phyloP scores from a whole-genome alignment of 768 basidiomycete species.

The Naganishia onofrii region DNA sequence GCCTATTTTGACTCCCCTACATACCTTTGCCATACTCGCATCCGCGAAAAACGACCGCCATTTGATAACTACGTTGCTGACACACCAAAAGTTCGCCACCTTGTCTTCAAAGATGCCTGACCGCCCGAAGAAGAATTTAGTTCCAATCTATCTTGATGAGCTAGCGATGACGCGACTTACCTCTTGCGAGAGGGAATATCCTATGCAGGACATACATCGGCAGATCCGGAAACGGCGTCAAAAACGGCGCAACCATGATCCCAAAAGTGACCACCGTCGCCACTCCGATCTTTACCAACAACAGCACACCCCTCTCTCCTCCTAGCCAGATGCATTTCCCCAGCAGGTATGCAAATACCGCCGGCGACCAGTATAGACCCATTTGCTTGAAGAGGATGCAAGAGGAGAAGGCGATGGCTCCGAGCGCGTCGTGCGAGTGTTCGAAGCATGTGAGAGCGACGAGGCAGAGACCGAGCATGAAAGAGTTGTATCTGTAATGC shows the following conservation, averaged over 20 bases:
- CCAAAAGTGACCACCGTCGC: conserved; percentile 65
- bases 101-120: conserved; percentile 45
- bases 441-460: conserved; percentile 64
- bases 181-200: conserved; percentile 87
- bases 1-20: not conserved
- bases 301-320: conserved; percentile 64
- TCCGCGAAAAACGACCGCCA: conserved; percentile 60
- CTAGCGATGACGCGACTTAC: conserved; percentile 58
- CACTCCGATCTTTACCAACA: conserved; percentile 67
- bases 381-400: conserved; percentile 93
- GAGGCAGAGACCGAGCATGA: conserved; percentile 73
- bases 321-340: conserved; percentile 86
- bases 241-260: conserved; percentile 74
- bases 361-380: conserved; percentile 90
- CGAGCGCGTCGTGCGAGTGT: conserved; percentile 66
- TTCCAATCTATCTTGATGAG: no score
- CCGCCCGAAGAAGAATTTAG: not conserved
- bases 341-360: conserved; percentile 81
- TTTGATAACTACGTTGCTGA: conserved; percentile 81
- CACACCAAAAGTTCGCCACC: conserved; percentile 97
- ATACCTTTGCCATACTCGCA: conserved; percentile 37
- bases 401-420: conserved; percentile 75
- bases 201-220: conserved; percentile 69
- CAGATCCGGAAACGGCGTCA: conserved; percentile 56
- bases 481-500: conserved; percentile 65